Evolutionary conservation across 2,329 filamentous ascomycete species (phyloP), one percentile per base, ranked within the genome.

Genomic region (Beauveria brongniartii): DNA sequence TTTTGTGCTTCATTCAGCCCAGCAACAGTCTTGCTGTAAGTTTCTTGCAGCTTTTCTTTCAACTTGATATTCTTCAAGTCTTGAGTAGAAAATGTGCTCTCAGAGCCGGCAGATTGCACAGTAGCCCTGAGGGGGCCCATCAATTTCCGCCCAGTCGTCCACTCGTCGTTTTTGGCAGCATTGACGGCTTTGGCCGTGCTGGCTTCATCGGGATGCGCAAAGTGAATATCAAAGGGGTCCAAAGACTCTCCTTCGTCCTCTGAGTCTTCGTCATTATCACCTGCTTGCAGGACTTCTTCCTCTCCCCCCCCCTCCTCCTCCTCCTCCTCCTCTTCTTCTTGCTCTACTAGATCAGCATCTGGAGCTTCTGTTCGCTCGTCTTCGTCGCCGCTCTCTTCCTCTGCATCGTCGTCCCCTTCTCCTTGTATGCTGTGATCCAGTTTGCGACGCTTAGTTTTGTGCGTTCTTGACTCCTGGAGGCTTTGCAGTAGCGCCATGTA

Each of bases 151-250:
- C 77, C 78, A 5, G 75, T 78, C 3, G 74, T 68, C 80, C 84
- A 88, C 26, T 80, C 72, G 16, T 77, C 76, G 6, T 76, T 73
- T 62, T 82, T 74, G 28, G 82, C 73, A 0, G 78, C 77, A 59
- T 78, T 75, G 8, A 88, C 68, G n/a, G 76, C 82, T 65, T 76
- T 74, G 1, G 80, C 75, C 8, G 91, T 74, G 47, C 81, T 73
- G 6, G 80, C 78, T 54, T 89, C 83, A 51, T 92, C 82, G 0
- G 86, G 84, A 47, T 80, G 80, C 40, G 85, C 83, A 70, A 95
- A 96, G 73, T 97, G 93, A 8, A 78, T 75, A 64, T 94, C 89
- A 69, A 95, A 97, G 0, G 91, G 88, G 71, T 96, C 90, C 1
- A 73, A 75, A 30, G 76, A 71, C 64, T 84, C 78, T 53, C 81